Evolutionary conservation across 106 monocot genomes (phyloP).

Genomic region (Dendrobium officinale): DNA sequence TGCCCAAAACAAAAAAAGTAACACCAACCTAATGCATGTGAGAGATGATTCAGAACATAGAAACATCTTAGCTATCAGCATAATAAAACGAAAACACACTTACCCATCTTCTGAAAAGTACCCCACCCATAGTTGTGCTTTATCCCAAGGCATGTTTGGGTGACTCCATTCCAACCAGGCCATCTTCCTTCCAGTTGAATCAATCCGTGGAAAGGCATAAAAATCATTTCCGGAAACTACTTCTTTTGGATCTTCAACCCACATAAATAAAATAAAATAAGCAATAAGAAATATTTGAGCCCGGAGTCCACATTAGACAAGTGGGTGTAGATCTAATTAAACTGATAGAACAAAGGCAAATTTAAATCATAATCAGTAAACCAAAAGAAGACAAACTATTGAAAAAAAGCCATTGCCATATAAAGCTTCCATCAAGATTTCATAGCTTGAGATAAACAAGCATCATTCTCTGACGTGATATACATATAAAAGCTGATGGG

Average conservation of each 20-base stretch:
- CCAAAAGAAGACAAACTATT: background rate
- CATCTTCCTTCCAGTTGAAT: conserved; percentile 54
- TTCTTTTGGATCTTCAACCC: conserved; percentile 59
- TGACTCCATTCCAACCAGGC: conserved; percentile 96
- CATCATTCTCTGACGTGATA: background rate
- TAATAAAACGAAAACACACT: conserved; percentile 7
- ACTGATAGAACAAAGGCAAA: background rate
- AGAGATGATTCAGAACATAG: background rate
- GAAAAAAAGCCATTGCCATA: background rate
- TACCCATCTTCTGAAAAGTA: conserved; percentile 85
- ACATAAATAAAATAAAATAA: background rate
- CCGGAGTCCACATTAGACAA: background rate
- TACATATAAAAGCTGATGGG: background rate
- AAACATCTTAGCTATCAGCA: background rate
- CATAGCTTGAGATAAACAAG: background rate
- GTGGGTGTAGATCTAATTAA: background rate
- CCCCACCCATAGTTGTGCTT: conserved; percentile 90
- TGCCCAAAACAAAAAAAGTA: background rate
- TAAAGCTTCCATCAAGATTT: background rate
- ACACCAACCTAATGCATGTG: background rate
- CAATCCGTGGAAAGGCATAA: conserved; percentile 85
- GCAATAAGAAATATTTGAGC: background rate
- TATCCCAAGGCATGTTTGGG: conserved; percentile 98
- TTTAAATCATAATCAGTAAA: background rate
- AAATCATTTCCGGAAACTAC: conserved; percentile 80